A percentile compares a stretch with the other conserved stretches of the same genome.
Conservation (phyloP, 1,284 basidiomycete species). For the Porogramme epimiltina region DNA sequence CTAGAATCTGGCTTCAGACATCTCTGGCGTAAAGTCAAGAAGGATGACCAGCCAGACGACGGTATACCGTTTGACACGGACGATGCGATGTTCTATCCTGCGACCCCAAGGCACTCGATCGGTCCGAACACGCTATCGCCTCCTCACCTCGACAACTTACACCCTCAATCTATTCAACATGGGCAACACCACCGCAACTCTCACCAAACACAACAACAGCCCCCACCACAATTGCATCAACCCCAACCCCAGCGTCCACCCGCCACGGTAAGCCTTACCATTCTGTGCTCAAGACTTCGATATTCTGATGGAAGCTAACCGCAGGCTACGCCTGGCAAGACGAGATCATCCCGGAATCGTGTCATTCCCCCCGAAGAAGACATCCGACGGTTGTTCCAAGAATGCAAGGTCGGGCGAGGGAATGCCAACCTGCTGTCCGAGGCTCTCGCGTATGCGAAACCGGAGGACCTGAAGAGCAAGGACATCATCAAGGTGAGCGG, state of each 20-base stretch:
- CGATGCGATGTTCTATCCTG: slow-evolving; percentile 77
- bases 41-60: slow-evolving; percentile 69
- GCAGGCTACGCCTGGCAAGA: slow-evolving; percentile 19
- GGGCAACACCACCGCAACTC: slow-evolving; percentile 6
- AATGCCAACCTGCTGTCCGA: slow-evolving; percentile 71
- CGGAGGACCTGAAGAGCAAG: slow-evolving; percentile 61
- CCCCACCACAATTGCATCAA: background rate
- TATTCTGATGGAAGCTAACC: background rate
- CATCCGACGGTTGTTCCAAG: slow-evolving; percentile 74
- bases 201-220: slow-evolving; percentile 5
- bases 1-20: slow-evolving; percentile 57
- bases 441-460: slow-evolving; percentile 62
- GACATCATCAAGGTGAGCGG: slow-evolving; percentile 61
- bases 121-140: slow-evolving; percentile 16
- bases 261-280: slow-evolving; percentile 13
- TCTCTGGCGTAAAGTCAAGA: slow-evolving; percentile 71
- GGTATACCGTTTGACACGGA: slow-evolving; percentile 75
- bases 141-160: slow-evolving; percentile 6
- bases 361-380: slow-evolving; percentile 78
- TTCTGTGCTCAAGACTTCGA: background rate
- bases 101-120: slow-evolving; percentile 33
- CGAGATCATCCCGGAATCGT: slow-evolving; percentile 46
- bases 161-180: slow-evolving; percentile 7
- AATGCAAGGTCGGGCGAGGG: slow-evolving; percentile 74
- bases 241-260: slow-evolving; percentile 16